A percentile compares a stretch with the other conserved stretches of the same genome.
These are phyloP conservation scores for Mycena vitilis DNA, from an alignment of 768 basidiomycete species.

Conservation along the genomic window DNA sequence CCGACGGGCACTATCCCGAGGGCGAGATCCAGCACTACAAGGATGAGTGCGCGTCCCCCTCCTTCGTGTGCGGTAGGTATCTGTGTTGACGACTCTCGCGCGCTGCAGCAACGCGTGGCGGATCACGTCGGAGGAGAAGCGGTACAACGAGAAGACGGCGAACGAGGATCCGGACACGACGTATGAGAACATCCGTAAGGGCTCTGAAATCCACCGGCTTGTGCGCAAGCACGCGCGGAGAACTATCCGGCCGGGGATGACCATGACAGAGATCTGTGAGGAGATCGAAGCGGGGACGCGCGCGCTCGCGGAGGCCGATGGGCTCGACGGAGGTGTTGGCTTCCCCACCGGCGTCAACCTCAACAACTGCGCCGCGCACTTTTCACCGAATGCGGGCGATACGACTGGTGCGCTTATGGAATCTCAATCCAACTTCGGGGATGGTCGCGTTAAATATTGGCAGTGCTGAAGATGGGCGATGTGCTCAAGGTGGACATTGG, in stretches of 20 bases:
- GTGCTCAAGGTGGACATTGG: slow-evolving; percentile 98
- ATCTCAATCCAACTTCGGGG: not conserved
- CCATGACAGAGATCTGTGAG: slow-evolving; percentile 93
- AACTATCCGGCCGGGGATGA: slow-evolving; percentile 91
- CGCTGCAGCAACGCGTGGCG: slow-evolving; percentile 84
- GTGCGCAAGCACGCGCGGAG: slow-evolving; percentile 87
- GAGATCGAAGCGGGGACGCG: slow-evolving; percentile 93
- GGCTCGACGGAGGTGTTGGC: slow-evolving; percentile 87
- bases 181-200: slow-evolving; percentile 91
- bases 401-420: slow-evolving; percentile 67
- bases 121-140: slow-evolving; percentile 90
- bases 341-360: slow-evolving; percentile 96
- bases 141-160: slow-evolving; percentile 80
- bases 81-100: not conserved
- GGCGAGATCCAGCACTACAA: slow-evolving; percentile 94
- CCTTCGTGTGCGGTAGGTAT: slow-evolving; percentile 4
- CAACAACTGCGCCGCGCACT: slow-evolving; percentile 97
- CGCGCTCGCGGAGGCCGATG: slow-evolving; percentile 91
- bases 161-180: slow-evolving; percentile 86
- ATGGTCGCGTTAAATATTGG: slow-evolving; percentile 1
- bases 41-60: slow-evolving; percentile 76
- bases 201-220: slow-evolving; percentile 95
- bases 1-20: slow-evolving; percentile 87
- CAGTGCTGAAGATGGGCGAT: slow-evolving; percentile 86
- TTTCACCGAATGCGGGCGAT: slow-evolving; percentile 94